Evolutionary conservation across 208 protist species (phyloP).

Genomic region (Acanthamoeba sp.): DNA sequence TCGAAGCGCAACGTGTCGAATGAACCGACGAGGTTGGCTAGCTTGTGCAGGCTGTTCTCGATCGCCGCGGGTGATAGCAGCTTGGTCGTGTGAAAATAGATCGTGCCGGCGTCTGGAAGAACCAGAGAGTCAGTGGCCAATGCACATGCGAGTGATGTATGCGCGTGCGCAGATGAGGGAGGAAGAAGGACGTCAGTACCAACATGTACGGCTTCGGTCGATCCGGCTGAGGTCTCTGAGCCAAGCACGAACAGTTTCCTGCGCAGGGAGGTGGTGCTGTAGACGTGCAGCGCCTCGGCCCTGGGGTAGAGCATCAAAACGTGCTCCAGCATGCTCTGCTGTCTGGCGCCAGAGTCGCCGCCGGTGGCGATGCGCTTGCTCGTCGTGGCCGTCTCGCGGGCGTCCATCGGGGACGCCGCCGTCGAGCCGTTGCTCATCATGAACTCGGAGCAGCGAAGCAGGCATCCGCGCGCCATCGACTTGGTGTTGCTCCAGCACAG

Average conservation of each 20-base stretch:
- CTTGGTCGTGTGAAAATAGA: neutral
- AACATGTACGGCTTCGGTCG: neutral
- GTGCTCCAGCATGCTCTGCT: neutral
- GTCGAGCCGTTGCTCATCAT: neutral
- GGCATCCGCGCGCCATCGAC: neutral
- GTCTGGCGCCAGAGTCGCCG: neutral
- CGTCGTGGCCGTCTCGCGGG: neutral
- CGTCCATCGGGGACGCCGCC: neutral
- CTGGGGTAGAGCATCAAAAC: neutral
- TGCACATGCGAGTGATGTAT: too few relatives aligned
- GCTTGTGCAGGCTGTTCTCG: neutral
- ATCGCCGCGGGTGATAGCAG: neutral
- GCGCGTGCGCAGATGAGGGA: neutral
- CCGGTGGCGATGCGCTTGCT: neutral
- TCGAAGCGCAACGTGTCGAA: neutral
- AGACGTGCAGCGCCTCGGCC: neutral
- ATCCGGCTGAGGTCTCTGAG: neutral
- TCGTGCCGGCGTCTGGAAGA: neutral
- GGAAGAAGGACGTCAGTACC: neutral
- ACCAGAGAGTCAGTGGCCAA: neutral
- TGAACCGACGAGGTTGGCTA: neutral
- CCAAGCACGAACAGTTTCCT: neutral
- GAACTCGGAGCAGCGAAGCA: neutral
- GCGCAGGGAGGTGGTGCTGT: neutral
- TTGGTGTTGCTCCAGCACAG: constrained; percentile 44